phyloP scores from a whole-genome alignment of 2,329 filamentous ascomycete genomes.

The Diaporthe australafricana region DNA sequence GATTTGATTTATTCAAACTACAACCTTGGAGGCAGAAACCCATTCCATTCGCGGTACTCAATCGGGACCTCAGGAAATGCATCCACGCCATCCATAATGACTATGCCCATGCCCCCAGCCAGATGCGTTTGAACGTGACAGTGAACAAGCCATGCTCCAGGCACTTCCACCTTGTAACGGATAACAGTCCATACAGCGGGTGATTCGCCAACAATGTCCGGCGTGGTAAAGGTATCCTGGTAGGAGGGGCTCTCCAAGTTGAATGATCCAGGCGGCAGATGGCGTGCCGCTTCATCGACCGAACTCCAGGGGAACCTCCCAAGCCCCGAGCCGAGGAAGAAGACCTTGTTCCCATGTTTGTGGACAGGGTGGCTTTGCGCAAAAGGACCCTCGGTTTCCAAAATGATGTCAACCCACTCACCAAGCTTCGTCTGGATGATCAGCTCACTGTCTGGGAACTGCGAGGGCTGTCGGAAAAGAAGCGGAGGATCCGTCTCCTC shows the following conservation, averaged over 20 bases:
- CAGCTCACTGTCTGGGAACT: background rate
- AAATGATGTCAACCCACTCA: constrained; percentile 4
- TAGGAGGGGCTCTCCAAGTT: constrained; percentile 1
- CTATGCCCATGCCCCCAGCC: background rate
- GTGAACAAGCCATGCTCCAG: constrained; percentile 1
- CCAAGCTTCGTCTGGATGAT: constrained; percentile 4
- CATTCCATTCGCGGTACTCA: constrained; percentile 5
- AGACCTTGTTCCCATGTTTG: constrained; percentile 1
- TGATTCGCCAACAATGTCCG: background rate
- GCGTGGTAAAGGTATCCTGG: constrained; percentile 4
- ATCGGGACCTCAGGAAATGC: background rate
- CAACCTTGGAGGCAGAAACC: background rate
- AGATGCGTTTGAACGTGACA: constrained; percentile 11
- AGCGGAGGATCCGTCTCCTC: constrained; percentile 18
- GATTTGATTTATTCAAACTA: background rate
- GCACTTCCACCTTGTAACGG: constrained; percentile 1
- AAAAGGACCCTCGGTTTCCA: constrained; percentile 8
- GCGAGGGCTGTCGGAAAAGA: background rate
- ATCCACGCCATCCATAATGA: background rate
- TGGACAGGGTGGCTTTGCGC: constrained; percentile 11
- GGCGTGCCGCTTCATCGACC: background rate
- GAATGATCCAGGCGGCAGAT: constrained; percentile 2
- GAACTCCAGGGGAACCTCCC: constrained; percentile 5
- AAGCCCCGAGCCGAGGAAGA: background rate
- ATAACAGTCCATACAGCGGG: constrained; percentile 4